A percentile compares a stretch with the other conserved stretches of the same genome.
Conservation (phyloP, 108 stramenopile species). For the Nitzschia inconspicua region DNA sequence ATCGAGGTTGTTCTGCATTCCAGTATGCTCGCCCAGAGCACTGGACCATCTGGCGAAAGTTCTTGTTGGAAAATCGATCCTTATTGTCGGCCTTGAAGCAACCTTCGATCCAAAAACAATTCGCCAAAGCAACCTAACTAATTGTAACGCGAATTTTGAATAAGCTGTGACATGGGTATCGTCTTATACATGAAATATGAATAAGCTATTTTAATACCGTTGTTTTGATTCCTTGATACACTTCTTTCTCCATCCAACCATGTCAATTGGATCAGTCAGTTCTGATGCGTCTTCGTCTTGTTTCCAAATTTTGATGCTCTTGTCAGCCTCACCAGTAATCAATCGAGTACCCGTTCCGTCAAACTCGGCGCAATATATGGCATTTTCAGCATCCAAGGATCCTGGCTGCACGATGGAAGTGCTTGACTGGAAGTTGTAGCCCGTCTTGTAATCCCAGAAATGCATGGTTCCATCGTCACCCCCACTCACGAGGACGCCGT, state of each 20-base stretch:
- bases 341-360: slow-evolving; percentile 97
- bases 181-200: too few relatives aligned
- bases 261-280: slow-evolving; percentile 94
- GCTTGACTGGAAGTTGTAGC: slow-evolving; percentile 91
- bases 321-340: slow-evolving; percentile 98
- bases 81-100: background rate
- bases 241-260: slow-evolving; percentile 90
- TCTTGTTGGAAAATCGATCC: slow-evolving; percentile 39
- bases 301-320: slow-evolving; percentile 99
- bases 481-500: slow-evolving; percentile 94
- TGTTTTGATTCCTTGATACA: slow-evolving; percentile 83
- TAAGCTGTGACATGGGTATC: background rate
- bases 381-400: slow-evolving; percentile 96
- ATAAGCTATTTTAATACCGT: slow-evolving; percentile 42
- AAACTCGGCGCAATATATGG: slow-evolving; percentile 89
- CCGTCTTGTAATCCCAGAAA: slow-evolving; percentile 98
- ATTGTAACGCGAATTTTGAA: background rate
- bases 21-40: slow-evolving; percentile 69
- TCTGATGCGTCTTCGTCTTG: slow-evolving; percentile 91
- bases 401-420: slow-evolving; percentile 95
- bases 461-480: slow-evolving; percentile 95
- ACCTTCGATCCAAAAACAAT: too few relatives aligned
- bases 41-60: slow-evolving; percentile 59
- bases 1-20: slow-evolving; percentile 64
- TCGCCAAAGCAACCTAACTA: too few relatives aligned